These are phyloP conservation scores for Tarenaya hassleriana DNA, from an alignment of 345 rosid genomes.

Conservation along the genomic window DNA sequence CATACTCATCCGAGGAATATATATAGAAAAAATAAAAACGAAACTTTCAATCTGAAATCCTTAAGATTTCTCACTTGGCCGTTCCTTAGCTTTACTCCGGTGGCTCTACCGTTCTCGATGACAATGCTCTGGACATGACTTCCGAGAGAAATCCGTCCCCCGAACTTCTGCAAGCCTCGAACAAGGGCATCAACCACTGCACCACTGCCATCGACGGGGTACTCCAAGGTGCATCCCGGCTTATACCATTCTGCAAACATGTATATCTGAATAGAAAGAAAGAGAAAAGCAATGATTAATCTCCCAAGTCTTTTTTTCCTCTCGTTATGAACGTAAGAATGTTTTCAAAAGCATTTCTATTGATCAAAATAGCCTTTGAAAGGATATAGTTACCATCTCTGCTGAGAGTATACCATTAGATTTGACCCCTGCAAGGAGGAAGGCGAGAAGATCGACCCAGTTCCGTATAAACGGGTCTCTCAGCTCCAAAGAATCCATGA, in stretches of 20 bases:
- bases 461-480: slow-evolving; percentile 82
- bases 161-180: slow-evolving; percentile 75
- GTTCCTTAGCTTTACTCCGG: slow-evolving; percentile 69
- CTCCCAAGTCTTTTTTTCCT: neutral
- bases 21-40: no score
- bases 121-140: slow-evolving; percentile 78
- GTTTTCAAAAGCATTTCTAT: no score
- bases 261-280: slow-evolving; percentile 54
- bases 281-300: neutral
- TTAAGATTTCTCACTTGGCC: slow-evolving; percentile 62
- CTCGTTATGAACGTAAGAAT: neutral
- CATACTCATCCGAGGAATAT: neutral
- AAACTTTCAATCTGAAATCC: slow-evolving; percentile 7
- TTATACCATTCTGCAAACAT: slow-evolving; percentile 99
- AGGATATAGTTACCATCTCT: slow-evolving; percentile 79
- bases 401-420: slow-evolving; percentile 95
- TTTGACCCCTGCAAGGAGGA: slow-evolving; percentile 96
- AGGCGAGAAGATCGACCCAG: slow-evolving; percentile 92
- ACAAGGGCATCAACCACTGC: slow-evolving; percentile 80
- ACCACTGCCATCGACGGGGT: slow-evolving; percentile 81
- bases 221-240: slow-evolving; percentile 78
- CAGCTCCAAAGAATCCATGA: slow-evolving; percentile 64
- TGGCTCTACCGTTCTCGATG: slow-evolving; percentile 66
- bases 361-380: neutral
- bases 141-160: slow-evolving; percentile 59